Evolutionary conservation across 257 asterid species (phyloP), one percentile per base, ranked within the genome.

Genomic region (Paraleonurus japonicus): DNA sequence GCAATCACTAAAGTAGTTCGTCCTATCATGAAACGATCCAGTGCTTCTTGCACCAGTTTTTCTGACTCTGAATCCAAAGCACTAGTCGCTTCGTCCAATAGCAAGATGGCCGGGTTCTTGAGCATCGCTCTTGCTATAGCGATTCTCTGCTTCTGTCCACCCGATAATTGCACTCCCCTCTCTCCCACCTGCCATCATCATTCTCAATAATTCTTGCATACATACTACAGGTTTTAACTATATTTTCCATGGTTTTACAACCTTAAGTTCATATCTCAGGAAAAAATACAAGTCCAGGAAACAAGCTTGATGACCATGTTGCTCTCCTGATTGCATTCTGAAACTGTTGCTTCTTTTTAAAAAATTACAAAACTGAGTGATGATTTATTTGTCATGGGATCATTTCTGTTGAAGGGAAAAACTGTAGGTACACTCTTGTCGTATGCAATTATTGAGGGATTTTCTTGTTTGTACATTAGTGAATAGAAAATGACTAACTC

Each of bases 71-170:
- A 88, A 69, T 92, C 98, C 60, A 92, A 70, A 23, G 98, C 98
- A 43, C 96, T 92, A 2, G 98, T 92, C 28, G 98, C 98, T 77
- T 92, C 98, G 5, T 92, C 98, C 66, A 92, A 50, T 4, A 92
- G 92, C 64, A 92, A 73, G 64, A 92, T 89, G 0, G 94, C 82
- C 2, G 98, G 96, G 13, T 86, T 92, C 73, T 88, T 92, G 22
- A 92, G 90, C 95, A 92, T 92, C 43, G 98, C 96, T 69, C 98
- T 84, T 7, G 96, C 96, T 51, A 92, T 89, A 3, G 96, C 98
- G 47, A 92, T 84, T 73, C 98, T 85, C 83, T 92, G 98, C 82
- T 92, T 92, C 65, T 92, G 98, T 26, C 98, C 98, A 30, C 98
- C 98, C 0, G 98, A 92, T 24, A 92, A 87, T 72, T 92, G 98